Evolutionary conservation across 129 eudicot species (phyloP).

Genomic region (Centella asiatica): DNA sequence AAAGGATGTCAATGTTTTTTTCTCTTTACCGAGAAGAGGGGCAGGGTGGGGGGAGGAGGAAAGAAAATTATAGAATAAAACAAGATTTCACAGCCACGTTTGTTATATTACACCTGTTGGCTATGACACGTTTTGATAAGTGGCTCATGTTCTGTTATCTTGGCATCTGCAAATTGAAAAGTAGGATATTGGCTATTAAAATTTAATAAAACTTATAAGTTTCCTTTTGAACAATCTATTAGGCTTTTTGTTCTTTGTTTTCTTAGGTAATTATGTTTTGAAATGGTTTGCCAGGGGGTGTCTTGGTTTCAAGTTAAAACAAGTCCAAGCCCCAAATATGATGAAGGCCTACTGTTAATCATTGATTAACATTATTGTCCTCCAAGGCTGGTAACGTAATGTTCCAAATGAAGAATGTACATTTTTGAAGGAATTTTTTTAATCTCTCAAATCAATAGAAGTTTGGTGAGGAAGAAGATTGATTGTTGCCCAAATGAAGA

Average conservation of each 20-base stretch:
- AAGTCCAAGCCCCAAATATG: slow-evolving; percentile 75
- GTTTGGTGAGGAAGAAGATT: slow-evolving; percentile 62
- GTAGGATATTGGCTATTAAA: background rate
- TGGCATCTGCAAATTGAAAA: background rate
- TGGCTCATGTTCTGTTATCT: background rate
- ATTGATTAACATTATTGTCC: slow-evolving; percentile 41
- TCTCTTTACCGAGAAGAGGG: too few species aligned
- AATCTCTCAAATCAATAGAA: slow-evolving; percentile 35
- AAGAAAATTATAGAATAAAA: too few species aligned
- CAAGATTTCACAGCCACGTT: too few species aligned
- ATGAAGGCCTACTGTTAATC: slow-evolving; percentile 44
- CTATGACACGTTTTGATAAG: background rate
- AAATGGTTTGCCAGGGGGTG: slow-evolving; percentile 82
- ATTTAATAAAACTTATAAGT: slow-evolving; percentile 6
- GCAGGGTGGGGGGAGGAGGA: too few species aligned
- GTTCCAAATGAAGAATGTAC: slow-evolving; percentile 41
- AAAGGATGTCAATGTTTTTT: too few species aligned
- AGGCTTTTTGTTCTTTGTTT: slow-evolving; percentile 18
- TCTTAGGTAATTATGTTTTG: slow-evolving; percentile 41
- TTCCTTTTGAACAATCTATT: slow-evolving; percentile 9
- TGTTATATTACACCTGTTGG: background rate
- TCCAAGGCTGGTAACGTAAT: slow-evolving; percentile 41
- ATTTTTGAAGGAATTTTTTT: slow-evolving; percentile 34
- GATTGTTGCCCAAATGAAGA: slow-evolving; percentile 42
- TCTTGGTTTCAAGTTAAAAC: slow-evolving; percentile 70